A percentile compares a stretch with the other conserved stretches of the same genome.
Conservation (phyloP, 805 yeast species). For the Ogataea pini region DNA sequence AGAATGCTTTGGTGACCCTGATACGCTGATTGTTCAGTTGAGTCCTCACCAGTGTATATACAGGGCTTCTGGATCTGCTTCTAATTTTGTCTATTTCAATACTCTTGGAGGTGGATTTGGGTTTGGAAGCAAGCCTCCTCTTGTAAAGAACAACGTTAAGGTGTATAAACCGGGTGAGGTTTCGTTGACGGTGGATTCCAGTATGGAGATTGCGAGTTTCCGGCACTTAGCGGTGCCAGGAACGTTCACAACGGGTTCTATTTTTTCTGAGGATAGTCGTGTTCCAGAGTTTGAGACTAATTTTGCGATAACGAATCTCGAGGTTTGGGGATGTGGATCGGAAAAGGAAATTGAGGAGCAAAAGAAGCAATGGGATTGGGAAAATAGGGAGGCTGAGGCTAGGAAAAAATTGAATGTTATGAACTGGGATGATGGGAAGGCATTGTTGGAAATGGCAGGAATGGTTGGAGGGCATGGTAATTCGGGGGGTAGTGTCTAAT, state of each 20-base stretch:
- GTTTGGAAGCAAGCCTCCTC: conserved; percentile 72
- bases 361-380: conserved; percentile 85
- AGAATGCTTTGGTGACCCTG: conserved; percentile 65
- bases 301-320: conserved; percentile 70
- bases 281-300: conserved; percentile 62
- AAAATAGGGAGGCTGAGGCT: conserved; percentile 78
- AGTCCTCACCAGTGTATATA: conserved; percentile 65
- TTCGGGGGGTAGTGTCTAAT: conserved; percentile 50
- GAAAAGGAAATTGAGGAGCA: conserved; percentile 77
- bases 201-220: conserved; percentile 79
- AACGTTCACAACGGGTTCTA: conserved; percentile 41
- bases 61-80: conserved; percentile 24
- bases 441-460: conserved; percentile 83
- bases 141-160: conserved; percentile 45
- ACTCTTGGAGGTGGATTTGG: conserved; percentile 81
- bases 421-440: conserved; percentile 76
- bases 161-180: conserved; percentile 69
- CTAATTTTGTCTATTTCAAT: conserved; percentile 60
- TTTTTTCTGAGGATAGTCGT: conserved; percentile 19
- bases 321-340: conserved; percentile 92
- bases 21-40: conserved; percentile 62
- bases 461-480: conserved; percentile 46
- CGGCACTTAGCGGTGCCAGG: conserved; percentile 66
- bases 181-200: conserved; percentile 74
- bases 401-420: conserved; percentile 69